phyloP scores from a whole-genome alignment of 805 yeast species.

The Teunomyces stri region DNA sequence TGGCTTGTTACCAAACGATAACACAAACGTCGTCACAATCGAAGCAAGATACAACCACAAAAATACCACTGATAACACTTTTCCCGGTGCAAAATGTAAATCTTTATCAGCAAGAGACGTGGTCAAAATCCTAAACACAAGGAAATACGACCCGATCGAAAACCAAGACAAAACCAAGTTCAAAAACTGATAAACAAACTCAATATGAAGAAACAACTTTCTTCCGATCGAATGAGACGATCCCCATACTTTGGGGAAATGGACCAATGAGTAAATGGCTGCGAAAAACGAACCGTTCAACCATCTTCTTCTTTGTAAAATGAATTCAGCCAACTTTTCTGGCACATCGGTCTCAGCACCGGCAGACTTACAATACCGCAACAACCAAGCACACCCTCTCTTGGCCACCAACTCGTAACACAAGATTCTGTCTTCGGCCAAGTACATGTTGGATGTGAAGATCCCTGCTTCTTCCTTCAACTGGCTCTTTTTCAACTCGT shows the following conservation, averaged over 20 bases:
- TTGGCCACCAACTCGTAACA: conserved; percentile 66
- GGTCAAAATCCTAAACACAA: conserved; percentile 62
- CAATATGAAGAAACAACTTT: conserved; percentile 50
- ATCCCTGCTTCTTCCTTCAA: conserved; percentile 48
- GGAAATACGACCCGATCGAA: conserved; percentile 58
- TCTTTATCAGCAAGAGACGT: conserved; percentile 43
- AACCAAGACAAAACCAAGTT: conserved; percentile 61
- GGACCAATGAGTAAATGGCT: conserved; percentile 53
- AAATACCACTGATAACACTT: conserved; percentile 49
- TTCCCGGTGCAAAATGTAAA: conserved; percentile 45
- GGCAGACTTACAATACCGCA: conserved; percentile 60
- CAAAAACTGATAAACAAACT: conserved; percentile 53
- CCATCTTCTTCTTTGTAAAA: conserved; percentile 67
- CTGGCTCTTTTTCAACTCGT: conserved; percentile 33
- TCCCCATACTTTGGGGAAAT: conserved; percentile 54
- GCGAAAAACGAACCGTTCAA: conserved; percentile 70
- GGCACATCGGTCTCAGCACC: conserved; percentile 72
- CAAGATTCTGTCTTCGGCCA: conserved; percentile 67
- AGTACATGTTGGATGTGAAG: conserved; percentile 65
- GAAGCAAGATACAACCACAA: conserved; percentile 57
- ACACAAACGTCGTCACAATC: conserved; percentile 55
- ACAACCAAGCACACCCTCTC: conserved; percentile 55
- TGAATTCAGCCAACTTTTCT: conserved; percentile 57
- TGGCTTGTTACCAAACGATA: conserved; percentile 65
- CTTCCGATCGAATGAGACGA: conserved; percentile 53